phyloP scores from a whole-genome alignment of 352 stramenopile genomes.

The Peronospora destructor region DNA sequence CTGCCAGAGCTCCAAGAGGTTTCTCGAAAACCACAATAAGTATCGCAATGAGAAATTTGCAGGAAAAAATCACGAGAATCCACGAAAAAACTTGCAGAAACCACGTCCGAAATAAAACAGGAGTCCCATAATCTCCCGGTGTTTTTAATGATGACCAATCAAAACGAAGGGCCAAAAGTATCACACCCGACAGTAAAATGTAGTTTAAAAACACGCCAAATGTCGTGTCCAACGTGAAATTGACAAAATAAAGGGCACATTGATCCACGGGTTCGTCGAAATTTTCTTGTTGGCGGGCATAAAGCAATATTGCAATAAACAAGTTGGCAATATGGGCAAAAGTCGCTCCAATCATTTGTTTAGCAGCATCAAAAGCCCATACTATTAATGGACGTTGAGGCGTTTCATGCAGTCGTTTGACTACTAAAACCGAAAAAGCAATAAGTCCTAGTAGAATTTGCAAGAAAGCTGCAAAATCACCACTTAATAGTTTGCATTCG shows the following conservation, averaged over 20 bases:
- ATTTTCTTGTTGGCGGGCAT: conserved; percentile 48
- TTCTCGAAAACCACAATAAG: conserved; percentile 67
- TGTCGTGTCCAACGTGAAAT: conserved; percentile 84
- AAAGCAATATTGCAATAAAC: conserved; percentile 82
- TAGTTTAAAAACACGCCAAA: conserved; percentile 83
- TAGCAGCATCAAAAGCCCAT: conserved; percentile 82
- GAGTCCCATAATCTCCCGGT: conserved; percentile 75
- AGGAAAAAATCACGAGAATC: conserved; percentile 73
- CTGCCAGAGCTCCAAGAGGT: conserved; percentile 49
- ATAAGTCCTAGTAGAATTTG: conserved; percentile 77
- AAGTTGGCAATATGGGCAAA: conserved; percentile 83
- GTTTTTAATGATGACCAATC: conserved; percentile 53
- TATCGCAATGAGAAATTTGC: conserved; percentile 72
- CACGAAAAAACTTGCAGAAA: conserved; percentile 69
- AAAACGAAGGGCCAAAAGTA: conserved; percentile 46
- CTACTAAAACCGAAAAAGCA: conserved; percentile 70
- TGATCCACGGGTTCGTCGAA: conserved; percentile 44
- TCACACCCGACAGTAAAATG: conserved; percentile 54
- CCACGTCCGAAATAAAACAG: conserved; percentile 57
- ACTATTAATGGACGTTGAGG: conserved; percentile 71
- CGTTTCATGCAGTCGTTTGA: conserved; percentile 69
- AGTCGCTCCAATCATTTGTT: conserved; percentile 80
- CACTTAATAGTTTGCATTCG: conserved; percentile 81
- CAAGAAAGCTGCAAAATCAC: conserved; percentile 65
- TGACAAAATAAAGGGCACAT: conserved; percentile 87